Conservation (phyloP, 768 basidiomycete species). For the Agaricus blazei region DNA sequence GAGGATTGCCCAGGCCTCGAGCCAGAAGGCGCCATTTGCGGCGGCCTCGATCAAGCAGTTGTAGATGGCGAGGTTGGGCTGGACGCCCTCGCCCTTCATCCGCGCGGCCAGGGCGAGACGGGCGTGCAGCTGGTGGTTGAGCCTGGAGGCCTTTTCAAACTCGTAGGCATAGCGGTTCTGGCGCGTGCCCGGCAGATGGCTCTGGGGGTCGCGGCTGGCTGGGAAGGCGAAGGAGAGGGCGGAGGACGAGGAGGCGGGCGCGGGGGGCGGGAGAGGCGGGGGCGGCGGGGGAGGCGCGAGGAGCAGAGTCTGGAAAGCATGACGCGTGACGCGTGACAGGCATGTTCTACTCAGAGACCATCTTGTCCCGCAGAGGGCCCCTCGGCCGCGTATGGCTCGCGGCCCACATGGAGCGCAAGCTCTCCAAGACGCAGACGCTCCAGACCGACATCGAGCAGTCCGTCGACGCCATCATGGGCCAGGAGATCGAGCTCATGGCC, state of each 20-base stretch:
- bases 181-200: background rate
- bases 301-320: background rate
- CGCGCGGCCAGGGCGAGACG: slow-evolving; percentile 41
- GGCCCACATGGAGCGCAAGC: slow-evolving; percentile 97
- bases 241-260: background rate
- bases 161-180: slow-evolving; percentile 9
- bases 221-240: background rate
- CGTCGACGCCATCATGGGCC: slow-evolving; percentile 91
- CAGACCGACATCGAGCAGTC: slow-evolving; percentile 95
- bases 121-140: slow-evolving; percentile 18
- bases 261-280: background rate
- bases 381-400: slow-evolving; percentile 98
- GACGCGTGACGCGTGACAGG: no score
- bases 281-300: background rate
- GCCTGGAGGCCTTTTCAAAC: background rate
- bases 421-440: slow-evolving; percentile 91
- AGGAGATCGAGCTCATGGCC: slow-evolving; percentile 90
- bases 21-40: slow-evolving; percentile 32
- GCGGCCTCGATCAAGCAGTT: slow-evolving; percentile 50
- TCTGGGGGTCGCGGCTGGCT: background rate
- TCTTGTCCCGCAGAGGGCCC: slow-evolving; percentile 89
- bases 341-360: slow-evolving; percentile 87
- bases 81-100: slow-evolving; percentile 53
- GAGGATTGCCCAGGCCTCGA: slow-evolving; percentile 60
- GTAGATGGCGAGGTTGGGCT: slow-evolving; percentile 55